Conservation (phyloP, 1,284 basidiomycete species). For the Moniliophthora roreri region DNA sequence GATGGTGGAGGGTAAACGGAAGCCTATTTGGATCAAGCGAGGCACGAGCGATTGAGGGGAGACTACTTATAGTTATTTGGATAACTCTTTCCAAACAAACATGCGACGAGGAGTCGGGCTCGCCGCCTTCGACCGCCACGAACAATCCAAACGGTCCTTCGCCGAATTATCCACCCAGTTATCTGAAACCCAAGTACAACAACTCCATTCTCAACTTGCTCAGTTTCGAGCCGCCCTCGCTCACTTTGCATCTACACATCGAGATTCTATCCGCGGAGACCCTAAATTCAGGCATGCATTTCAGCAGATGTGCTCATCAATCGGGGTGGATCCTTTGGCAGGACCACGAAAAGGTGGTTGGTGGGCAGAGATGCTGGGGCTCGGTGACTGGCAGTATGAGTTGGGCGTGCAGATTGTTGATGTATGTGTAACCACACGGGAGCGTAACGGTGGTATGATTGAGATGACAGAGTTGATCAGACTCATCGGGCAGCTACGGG, state of each 20-base stretch:
- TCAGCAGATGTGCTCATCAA: conserved; percentile 93
- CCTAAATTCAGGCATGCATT: conserved; percentile 91
- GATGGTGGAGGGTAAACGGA: too few relatives aligned
- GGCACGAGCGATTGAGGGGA: too few relatives aligned
- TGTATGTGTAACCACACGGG: conserved; percentile 88
- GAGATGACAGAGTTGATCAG: conserved; percentile 84
- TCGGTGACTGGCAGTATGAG: conserved; percentile 95
- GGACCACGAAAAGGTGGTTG: conserved; percentile 84
- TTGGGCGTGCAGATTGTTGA: conserved; percentile 97
- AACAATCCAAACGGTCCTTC: conserved; percentile 75
- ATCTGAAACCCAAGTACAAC: conserved; percentile 73
- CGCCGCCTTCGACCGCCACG: conserved; percentile 74
- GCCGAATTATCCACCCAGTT: conserved; percentile 79
- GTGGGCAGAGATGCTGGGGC: conserved; percentile 86
- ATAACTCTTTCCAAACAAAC: not conserved
- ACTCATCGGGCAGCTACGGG: conserved; percentile 76
- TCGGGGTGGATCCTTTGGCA: conserved; percentile 94
- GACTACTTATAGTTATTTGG: too few relatives aligned
- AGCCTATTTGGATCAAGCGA: too few relatives aligned
- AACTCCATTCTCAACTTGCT: conserved; percentile 80
- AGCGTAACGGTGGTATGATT: conserved; percentile 90
- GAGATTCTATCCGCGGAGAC: conserved; percentile 82
- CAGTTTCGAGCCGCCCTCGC: conserved; percentile 84
- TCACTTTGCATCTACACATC: conserved; percentile 82
- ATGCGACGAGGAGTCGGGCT: conserved; percentile 65